phyloP scores from a whole-genome alignment of 805 yeast species.

The Priceomyces carsonii region DNA sequence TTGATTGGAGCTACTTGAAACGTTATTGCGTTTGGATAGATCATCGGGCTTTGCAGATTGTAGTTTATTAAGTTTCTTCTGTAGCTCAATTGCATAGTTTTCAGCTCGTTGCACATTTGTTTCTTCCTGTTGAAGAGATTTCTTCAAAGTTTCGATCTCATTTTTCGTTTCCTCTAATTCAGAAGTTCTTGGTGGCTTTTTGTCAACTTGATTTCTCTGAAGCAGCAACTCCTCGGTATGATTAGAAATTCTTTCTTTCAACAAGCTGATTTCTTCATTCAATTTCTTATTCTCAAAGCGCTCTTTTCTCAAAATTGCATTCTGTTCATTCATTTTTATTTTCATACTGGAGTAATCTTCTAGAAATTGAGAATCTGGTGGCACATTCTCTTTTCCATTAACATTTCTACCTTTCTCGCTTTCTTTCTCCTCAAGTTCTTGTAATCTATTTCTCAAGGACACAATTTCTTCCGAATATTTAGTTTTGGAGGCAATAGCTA shows the following conservation, averaged over 20 bases:
- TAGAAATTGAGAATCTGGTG: conserved; percentile 34
- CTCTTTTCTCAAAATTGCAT: conserved; percentile 50
- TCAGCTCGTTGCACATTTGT: conserved; percentile 53
- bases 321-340: conserved; percentile 52
- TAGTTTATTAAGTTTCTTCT: conserved; percentile 41
- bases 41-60: conserved; percentile 29
- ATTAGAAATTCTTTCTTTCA: conserved; percentile 67
- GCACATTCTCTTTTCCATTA: conserved; percentile 37
- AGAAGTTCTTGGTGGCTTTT: conserved; percentile 34
- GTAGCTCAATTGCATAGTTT: conserved; percentile 44
- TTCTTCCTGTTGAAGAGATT: conserved; percentile 52
- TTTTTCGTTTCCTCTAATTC: conserved; percentile 19
- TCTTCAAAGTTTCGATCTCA: conserved; percentile 51
- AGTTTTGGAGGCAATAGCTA: conserved; percentile 19
- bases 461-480: conserved; percentile 30
- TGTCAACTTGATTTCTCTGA: conserved; percentile 28
- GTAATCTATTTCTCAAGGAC: conserved; percentile 22
- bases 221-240: conserved; percentile 46
- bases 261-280: conserved; percentile 55
- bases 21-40: too few species aligned
- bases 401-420: conserved; percentile 15
- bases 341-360: conserved; percentile 51
- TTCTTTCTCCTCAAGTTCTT: conserved; percentile 16
- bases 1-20: too few species aligned
- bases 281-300: conserved; percentile 45